Evolutionary conservation across 1,284 basidiomycete species (phyloP).

Genomic region (Tilletiopsis washingtonensis): DNA sequence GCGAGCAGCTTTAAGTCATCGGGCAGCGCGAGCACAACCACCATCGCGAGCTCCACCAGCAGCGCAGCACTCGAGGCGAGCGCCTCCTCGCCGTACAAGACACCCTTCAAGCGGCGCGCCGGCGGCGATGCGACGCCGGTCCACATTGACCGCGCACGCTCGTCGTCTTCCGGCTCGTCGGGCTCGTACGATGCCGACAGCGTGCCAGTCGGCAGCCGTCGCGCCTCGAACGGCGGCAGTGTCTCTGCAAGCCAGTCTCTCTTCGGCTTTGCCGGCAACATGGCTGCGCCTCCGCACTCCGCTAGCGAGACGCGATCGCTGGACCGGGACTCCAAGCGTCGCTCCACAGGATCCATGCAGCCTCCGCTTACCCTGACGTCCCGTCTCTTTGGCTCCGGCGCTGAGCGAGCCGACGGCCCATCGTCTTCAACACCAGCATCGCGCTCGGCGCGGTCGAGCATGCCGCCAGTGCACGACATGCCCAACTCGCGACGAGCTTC

Average conservation of each 20-base stretch:
- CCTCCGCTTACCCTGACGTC: no score
- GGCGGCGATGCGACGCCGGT: not conserved
- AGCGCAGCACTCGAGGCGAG: not conserved
- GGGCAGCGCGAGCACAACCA: not conserved
- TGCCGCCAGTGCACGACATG: not conserved
- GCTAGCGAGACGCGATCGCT: not conserved
- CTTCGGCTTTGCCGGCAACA: no score
- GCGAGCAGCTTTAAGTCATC: not conserved
- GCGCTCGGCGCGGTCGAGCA: not conserved
- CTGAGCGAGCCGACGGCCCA: no score
- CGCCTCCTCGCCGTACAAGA: constrained; percentile 5
- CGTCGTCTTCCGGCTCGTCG: not conserved
- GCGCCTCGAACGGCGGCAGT: not conserved
- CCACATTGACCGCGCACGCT: not conserved
- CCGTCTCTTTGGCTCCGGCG: no score
- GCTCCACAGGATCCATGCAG: not conserved
- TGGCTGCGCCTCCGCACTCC: no score
- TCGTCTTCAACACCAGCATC: no score
- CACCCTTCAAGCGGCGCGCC: constrained; percentile 8
- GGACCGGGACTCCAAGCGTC: not conserved
- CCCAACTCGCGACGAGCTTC: no score
- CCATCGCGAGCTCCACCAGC: not conserved
- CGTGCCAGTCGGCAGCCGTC: no score
- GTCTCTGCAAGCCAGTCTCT: no score
- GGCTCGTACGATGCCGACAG: not conserved